Percentiles rank a stretch among this genome's conserved stretches.
Conservation (phyloP, 169 alveolate genomes). For the Pseudocohnilembus persalinus region DNA sequence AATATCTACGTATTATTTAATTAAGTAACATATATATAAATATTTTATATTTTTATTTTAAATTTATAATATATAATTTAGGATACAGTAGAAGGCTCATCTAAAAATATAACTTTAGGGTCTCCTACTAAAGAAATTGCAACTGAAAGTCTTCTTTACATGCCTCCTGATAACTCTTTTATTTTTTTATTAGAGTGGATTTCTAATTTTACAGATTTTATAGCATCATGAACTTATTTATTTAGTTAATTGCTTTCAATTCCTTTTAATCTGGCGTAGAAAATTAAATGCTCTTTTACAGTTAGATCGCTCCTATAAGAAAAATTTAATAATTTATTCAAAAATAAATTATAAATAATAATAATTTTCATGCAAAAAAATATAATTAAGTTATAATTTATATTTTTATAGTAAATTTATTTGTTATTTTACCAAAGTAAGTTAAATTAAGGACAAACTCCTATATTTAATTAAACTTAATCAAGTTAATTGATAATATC, state of each 20-base stretch:
- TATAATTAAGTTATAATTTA: not conserved
- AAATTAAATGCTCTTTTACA: constrained; percentile 85
- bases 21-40: no score
- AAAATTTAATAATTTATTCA: no score
- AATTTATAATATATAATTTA: no score
- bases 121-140: constrained; percentile 88
- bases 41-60: no score
- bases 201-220: constrained; percentile 70
- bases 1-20: no score
- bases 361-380: not conserved
- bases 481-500: constrained; percentile 67
- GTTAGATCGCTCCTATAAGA: constrained; percentile 83
- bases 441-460: constrained; percentile 91
- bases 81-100: constrained; percentile 87
- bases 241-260: constrained; percentile 57
- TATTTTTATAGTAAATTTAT: no score
- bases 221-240: constrained; percentile 60
- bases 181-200: constrained; percentile 64
- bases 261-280: constrained; percentile 87
- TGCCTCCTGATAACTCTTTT: constrained; percentile 85
- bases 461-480: constrained; percentile 76
- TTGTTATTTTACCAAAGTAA: constrained; percentile 83
- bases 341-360: not conserved
- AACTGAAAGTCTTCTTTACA: constrained; percentile 86
- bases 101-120: constrained; percentile 87